phyloP scores from a whole-genome alignment of 2,329 filamentous ascomycete species.

The Passalora sequoiae region DNA sequence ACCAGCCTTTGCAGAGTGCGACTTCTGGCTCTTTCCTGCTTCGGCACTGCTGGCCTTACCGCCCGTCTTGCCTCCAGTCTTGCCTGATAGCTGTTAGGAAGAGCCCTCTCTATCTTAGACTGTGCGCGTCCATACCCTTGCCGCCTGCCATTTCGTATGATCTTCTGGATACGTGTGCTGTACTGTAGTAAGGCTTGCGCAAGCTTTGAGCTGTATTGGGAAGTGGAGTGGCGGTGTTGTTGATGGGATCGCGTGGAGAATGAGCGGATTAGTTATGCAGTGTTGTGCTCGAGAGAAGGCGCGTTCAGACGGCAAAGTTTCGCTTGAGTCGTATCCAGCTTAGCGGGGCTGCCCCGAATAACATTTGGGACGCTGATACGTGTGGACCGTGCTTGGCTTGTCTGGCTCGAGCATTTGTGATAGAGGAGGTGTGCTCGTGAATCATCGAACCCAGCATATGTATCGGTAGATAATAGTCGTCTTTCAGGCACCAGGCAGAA shows the following conservation, averaged over 20 bases:
- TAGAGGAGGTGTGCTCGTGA: too few species aligned
- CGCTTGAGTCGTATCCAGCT: slow-evolving; percentile 5
- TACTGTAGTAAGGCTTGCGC: slow-evolving; percentile 8
- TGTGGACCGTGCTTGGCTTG: too few species aligned
- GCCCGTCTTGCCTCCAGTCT: slow-evolving; percentile 78
- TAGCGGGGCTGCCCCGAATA: background rate
- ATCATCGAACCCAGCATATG: too few species aligned
- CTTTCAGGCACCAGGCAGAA: too few species aligned
- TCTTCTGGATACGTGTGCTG: slow-evolving; percentile 2
- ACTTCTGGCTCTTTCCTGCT: slow-evolving; percentile 84
- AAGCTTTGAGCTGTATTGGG: slow-evolving; percentile 2
- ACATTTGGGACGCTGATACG: background rate
- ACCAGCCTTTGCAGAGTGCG: slow-evolving; percentile 88
- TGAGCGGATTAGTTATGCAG: slow-evolving; percentile 1
- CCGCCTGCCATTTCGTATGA: slow-evolving; percentile 63
- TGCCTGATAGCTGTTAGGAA: slow-evolving; percentile 40
- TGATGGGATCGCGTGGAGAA: slow-evolving; percentile 8
- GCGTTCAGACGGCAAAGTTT: slow-evolving; percentile 7
- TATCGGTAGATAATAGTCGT: too few species aligned
- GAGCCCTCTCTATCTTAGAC: slow-evolving; percentile 14
- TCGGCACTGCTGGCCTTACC: slow-evolving; percentile 67
- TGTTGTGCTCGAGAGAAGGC: slow-evolving; percentile 14
- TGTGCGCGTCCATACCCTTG: slow-evolving; percentile 69
- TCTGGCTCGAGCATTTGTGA: too few species aligned
- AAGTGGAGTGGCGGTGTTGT: slow-evolving; percentile 8